Conservation (phyloP, 768 basidiomycete species). For the Piloderma croceum region DNA sequence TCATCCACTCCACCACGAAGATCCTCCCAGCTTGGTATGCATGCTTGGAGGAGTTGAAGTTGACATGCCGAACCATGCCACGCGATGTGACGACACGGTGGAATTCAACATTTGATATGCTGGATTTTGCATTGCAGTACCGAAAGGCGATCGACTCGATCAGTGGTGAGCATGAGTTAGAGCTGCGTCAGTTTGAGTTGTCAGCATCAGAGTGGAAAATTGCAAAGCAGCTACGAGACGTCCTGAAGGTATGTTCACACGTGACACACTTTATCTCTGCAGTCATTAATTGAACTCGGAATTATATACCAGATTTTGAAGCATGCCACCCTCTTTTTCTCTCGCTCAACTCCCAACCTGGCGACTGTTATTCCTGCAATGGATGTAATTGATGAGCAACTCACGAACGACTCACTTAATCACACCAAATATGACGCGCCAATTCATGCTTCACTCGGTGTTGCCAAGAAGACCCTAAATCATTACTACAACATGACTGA, state of each 20-base stretch:
- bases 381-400: conserved; percentile 18
- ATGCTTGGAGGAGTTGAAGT: conserved; percentile 5
- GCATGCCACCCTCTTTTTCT: conserved; percentile 30
- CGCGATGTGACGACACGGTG: conserved; percentile 31
- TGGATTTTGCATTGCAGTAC: conserved; percentile 24
- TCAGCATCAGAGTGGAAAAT: conserved; percentile 21
- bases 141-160: conserved; percentile 19
- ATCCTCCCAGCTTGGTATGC: conserved; percentile 26
- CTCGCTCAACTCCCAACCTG: conserved; percentile 19
- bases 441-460: conserved; percentile 17
- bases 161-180: conserved; percentile 7
- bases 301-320: conserved; percentile 27
- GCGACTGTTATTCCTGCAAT: conserved; percentile 30
- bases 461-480: conserved; percentile 26
- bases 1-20: conserved; percentile 26
- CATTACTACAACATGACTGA: conserved; percentile 29
- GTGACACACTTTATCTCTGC: too few species aligned
- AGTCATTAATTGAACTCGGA: background rate
- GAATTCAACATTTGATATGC: conserved; percentile 34
- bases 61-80: conserved; percentile 20
- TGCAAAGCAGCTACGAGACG: conserved; percentile 18
- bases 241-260: conserved; percentile 17
- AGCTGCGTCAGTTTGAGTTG: conserved; percentile 15
- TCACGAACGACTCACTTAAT: conserved; percentile 8
- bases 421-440: conserved; percentile 3